Evolutionary conservation across 805 yeast genomes (phyloP).

Genomic region (Zygosaccharomyces lentus): DNA sequence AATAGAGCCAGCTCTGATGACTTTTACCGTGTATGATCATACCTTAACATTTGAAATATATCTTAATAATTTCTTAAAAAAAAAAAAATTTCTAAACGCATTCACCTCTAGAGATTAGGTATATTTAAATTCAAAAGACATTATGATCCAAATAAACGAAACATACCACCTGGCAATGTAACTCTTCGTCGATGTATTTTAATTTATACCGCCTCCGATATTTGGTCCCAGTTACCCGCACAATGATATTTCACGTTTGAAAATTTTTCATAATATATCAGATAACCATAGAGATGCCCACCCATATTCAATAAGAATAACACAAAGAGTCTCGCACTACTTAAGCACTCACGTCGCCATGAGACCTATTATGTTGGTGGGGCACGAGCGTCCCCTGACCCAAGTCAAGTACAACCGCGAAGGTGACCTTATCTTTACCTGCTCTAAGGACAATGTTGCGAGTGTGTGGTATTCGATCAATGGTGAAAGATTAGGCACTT

Average conservation of each 20-base stretch:
- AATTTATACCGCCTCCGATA: too few relatives aligned
- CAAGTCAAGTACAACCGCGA: slow-evolving; percentile 94
- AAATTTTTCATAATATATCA: slow-evolving; percentile 5
- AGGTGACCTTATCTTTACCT: slow-evolving; percentile 90
- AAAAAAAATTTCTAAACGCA: too few relatives aligned
- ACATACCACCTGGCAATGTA: too few relatives aligned
- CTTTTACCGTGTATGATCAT: too few relatives aligned
- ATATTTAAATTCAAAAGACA: too few relatives aligned
- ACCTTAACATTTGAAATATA: too few relatives aligned
- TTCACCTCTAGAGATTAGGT: too few relatives aligned
- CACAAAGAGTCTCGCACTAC: not conserved
- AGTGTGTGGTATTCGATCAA: slow-evolving; percentile 91
- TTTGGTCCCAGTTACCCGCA: not conserved
- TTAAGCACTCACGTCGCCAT: slow-evolving; percentile 29
- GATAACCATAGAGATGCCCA: not conserved
- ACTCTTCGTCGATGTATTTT: too few relatives aligned
- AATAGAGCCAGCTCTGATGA: too few relatives aligned
- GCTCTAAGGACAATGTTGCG: slow-evolving; percentile 85
- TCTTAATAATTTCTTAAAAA: too few relatives aligned
- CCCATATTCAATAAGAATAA: not conserved
- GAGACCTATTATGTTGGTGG: slow-evolving; percentile 75
- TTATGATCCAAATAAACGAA: too few relatives aligned
- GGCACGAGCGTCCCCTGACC: slow-evolving; percentile 96
- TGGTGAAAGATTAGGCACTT: slow-evolving; percentile 95
- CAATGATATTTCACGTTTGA: not conserved